phyloP scores from a whole-genome alignment of 495 filamentous ascomycete species.

The Penicillium simplicissimum region DNA sequence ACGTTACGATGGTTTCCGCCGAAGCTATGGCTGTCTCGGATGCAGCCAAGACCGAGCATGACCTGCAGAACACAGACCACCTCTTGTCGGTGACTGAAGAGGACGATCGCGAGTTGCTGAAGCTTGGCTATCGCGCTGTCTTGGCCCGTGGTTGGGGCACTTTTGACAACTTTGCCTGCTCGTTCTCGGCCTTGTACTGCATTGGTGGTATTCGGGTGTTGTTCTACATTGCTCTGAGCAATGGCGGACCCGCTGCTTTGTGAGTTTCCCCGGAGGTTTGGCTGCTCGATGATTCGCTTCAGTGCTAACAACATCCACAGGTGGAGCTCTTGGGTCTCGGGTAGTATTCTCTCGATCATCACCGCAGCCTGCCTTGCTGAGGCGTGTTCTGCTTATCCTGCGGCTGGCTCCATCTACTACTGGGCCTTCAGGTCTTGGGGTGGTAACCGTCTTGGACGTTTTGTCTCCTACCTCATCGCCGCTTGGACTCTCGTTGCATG shows the following conservation, averaged over 20 bases:
- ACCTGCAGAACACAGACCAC: conserved; percentile 8
- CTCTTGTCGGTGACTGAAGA: conserved; percentile 23
- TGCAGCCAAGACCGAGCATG: conserved; percentile 18
- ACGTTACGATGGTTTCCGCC: conserved; percentile 1
- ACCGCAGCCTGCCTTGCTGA: conserved; percentile 39
- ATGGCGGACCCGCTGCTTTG: conserved; percentile 37
- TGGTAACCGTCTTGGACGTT: conserved; percentile 31
- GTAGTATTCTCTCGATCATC: conserved; percentile 38
- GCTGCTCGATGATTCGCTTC: background rate
- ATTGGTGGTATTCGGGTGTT: conserved; percentile 38
- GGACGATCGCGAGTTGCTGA: conserved; percentile 36
- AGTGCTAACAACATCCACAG: conserved; percentile 16
- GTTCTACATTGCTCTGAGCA: conserved; percentile 38
- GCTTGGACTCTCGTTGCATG: conserved; percentile 41
- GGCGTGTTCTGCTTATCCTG: conserved; percentile 37
- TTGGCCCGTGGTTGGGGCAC: conserved; percentile 33
- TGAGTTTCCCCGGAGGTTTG: conserved; percentile 4
- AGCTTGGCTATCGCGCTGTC: conserved; percentile 36
- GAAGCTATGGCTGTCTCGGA: conserved; percentile 2
- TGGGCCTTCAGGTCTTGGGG: conserved; percentile 42
- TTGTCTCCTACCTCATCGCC: conserved; percentile 37
- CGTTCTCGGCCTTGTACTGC: conserved; percentile 36
- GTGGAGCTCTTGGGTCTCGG: conserved; percentile 41
- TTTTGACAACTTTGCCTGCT: conserved; percentile 40
- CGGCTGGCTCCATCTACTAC: conserved; percentile 41